These are phyloP conservation scores for Glycyrrhiza uralensis DNA, from an alignment of 306 rosid species.

Conservation along the genomic window DNA sequence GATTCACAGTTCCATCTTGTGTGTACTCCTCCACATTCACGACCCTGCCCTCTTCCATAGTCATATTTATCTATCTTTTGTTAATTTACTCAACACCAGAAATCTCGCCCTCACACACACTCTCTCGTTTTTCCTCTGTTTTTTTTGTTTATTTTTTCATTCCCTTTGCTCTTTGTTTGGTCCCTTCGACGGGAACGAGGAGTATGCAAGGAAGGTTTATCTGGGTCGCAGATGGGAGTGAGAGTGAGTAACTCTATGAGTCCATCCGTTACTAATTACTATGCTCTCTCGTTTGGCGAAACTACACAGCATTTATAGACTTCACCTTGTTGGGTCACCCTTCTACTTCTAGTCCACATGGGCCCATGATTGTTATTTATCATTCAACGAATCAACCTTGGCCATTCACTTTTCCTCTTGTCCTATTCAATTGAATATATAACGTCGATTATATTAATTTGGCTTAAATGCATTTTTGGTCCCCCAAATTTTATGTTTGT, in stretches of 20 bases:
- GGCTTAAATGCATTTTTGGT: no score
- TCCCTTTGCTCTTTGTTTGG: background rate
- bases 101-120: background rate
- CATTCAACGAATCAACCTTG: background rate
- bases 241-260: background rate
- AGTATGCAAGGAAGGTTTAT: background rate
- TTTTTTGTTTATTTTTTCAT: no score
- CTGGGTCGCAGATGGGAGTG: background rate
- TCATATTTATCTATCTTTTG: conserved; percentile 31
- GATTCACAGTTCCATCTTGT: conserved; percentile 79
- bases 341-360: background rate
- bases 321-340: background rate
- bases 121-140: no score
- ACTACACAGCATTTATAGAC: conserved; percentile 2
- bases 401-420: background rate
- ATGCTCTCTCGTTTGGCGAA: background rate
- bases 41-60: conserved; percentile 40
- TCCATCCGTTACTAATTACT: background rate
- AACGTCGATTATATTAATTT: no score
- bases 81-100: background rate
- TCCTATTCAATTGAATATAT: no score
- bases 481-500: no score
- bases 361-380: background rate
- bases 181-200: background rate
- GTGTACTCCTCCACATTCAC: conserved; percentile 41